Base-by-base conservation (phyloP, 257 asterid genomes). In the Ligustrum vulgare region DNA sequence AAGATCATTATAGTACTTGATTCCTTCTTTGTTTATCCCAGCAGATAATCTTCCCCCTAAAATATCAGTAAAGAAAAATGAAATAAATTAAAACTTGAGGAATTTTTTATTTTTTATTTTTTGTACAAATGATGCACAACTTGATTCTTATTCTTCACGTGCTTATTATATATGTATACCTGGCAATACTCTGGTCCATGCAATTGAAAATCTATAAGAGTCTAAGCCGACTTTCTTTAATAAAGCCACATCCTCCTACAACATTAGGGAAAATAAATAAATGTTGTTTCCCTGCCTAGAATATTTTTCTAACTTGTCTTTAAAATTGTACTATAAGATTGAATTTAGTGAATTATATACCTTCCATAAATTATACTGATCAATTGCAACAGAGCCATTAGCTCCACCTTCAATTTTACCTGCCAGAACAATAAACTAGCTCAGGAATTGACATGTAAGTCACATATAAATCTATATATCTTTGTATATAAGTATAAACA, bases 381-480 rank as follows among this genome's bases (percentile, higher is more conserved):
- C 82, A 28, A 72, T 81, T 71, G 90, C 89, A 5, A 76, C 72
- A 74, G 82, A 82, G 76, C 84, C 90, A 18, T 75, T 86, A 41
- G 78, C 49, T n/a, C 73, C 79, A 70, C 73, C 87, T 3, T 3
- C 9, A 49, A 84, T 82, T 51, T 54, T 77, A 39, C 51, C 87
- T 83, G 84, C 62, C 51, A 28, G 35, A 13, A 12, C 1, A 67
- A 49, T 23, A 25, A 37, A 13, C 1, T 0, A 1, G 41, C 3
- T 35, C 4, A 36, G 66, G 36, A 71, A 34, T n/a, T 43, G 33
- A 35, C 18, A 71, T 70, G 39, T 35, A 35, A 35, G 2, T 35
- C 39, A 6, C 9, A 32, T 11, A 16, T 47, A 43, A 10, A 2
- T 22, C n/a, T n/a, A 8, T 20, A 39, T 18, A 36, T 18, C 25